Percentiles rank a stretch among this genome's conserved stretches.
Evolutionary conservation across 176 grass and related monocot species (phyloP).

Genomic region (Coix lacrymajobi): DNA sequence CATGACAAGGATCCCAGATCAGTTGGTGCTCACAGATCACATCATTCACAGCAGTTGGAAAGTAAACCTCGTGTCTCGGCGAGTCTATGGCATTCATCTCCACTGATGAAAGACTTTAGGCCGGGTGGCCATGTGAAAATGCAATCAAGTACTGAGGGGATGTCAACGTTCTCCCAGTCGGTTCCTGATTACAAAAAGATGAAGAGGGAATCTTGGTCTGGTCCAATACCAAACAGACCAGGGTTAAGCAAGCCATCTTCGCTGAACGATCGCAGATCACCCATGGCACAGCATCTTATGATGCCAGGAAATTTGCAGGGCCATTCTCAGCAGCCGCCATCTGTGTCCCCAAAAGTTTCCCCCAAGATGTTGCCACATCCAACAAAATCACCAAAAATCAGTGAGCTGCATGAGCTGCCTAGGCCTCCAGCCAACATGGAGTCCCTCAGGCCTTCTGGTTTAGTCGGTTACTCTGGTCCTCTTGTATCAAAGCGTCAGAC

Average conservation of each 20-base stretch:
- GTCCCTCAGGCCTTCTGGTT: slow-evolving; percentile 35
- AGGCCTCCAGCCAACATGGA: slow-evolving; percentile 54
- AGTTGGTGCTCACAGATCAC: slow-evolving; percentile 21
- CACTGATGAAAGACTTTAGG: slow-evolving; percentile 35
- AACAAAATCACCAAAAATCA: slow-evolving; percentile 56
- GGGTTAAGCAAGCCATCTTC: slow-evolving; percentile 41
- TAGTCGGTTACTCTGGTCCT: slow-evolving; percentile 87
- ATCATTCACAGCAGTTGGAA: slow-evolving; percentile 38
- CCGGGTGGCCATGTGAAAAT: slow-evolving; percentile 38
- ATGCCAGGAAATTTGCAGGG: slow-evolving; percentile 19
- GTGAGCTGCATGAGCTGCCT: slow-evolving; percentile 81
- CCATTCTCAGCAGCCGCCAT: slow-evolving; percentile 22
- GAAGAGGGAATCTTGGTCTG: slow-evolving; percentile 65
- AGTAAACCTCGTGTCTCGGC: slow-evolving; percentile 22
- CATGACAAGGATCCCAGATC: slow-evolving; percentile 23
- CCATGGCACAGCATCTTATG: slow-evolving; percentile 26
- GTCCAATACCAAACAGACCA: slow-evolving; percentile 56
- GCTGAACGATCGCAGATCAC: slow-evolving; percentile 24
- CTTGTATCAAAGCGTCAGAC: slow-evolving; percentile 56
- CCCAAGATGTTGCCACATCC: slow-evolving; percentile 31
- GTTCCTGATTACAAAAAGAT: slow-evolving; percentile 37
- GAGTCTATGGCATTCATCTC: slow-evolving; percentile 51
- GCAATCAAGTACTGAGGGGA: slow-evolving; percentile 27
- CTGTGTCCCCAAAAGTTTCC: slow-evolving; percentile 31
- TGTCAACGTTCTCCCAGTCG: neutral